Evolutionary conservation across 2,329 filamentous ascomycete species (phyloP), one percentile per base, ranked within the genome.

Genomic region (Ceratocystis cacaofunesta): DNA sequence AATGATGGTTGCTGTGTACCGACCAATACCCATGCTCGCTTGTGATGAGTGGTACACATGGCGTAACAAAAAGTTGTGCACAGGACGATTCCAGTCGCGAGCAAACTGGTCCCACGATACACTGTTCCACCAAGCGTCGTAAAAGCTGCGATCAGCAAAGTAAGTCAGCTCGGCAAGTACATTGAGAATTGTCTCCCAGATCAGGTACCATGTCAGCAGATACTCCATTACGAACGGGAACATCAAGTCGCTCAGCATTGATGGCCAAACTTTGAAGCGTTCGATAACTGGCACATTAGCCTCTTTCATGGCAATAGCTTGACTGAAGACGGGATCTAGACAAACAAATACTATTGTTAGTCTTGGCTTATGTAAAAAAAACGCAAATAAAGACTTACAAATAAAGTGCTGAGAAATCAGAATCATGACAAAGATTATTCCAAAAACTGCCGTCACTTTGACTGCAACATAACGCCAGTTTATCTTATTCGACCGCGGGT

Each of bases 151-250:
- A 72, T 92, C 89, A 3, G 88, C 88, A 72, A 92, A 92, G 68
- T 80, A 79, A 0, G 88, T 91, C 65, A 92, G 73, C 74, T 92
- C 89, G 3, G 88, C 89, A 25, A 92, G 78, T 15, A 89, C 82
- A 72, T 92, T 92, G 68, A 91, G 78, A 44, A 86, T 82, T 2
- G 83, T 84, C 73, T 87, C 85, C 89, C 89, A 92, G 69, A 92
- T 91, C 32, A 92, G 80, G 72, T 91, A 92, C 86, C 88, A 92
- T 0, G 84, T 80, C 66, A 90, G 80, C 75, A 92, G 75, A 68
- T 90, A 90, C 72, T 92, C 88, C 75, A 90, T 84, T 75, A 92
- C 83, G 68, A 92, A 86, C 0, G 88, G 89, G 68, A 92, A 90
- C 7, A 90, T 79, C 68, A 92, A 79, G 70, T 92, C 88, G 67